Percentiles rank a stretch among this genome's conserved stretches.
These are phyloP conservation scores for Gyrodon tennesseensis DNA, from an alignment of 1,284 basidiomycete species.

Conservation along the genomic window DNA sequence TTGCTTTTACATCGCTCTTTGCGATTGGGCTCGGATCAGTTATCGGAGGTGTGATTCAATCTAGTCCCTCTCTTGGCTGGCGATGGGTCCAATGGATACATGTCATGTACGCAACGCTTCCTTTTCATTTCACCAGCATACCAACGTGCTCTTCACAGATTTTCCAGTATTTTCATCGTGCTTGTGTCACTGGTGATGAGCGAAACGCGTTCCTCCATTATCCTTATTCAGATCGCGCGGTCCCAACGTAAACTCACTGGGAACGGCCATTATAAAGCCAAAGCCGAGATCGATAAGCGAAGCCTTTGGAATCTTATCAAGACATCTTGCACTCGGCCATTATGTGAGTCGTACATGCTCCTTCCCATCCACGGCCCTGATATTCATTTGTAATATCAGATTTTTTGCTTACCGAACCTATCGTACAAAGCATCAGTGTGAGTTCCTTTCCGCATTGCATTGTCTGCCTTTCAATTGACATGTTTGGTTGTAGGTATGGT, in stretches of 20 bases:
- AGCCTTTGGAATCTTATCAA: conserved; percentile 59
- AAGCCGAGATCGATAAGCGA: conserved; percentile 62
- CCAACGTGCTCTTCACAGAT: conserved; percentile 40
- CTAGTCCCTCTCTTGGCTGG: conserved; percentile 55
- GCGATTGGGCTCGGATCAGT: conserved; percentile 57
- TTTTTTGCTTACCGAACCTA: conserved; percentile 71
- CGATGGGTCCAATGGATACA: conserved; percentile 69
- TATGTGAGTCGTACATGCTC: conserved; percentile 51
- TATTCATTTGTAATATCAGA: conserved; percentile 41
- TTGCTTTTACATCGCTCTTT: conserved; percentile 51
- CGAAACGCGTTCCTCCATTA: conserved; percentile 65
- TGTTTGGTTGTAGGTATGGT: conserved; percentile 58
- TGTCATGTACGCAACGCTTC: conserved; percentile 45
- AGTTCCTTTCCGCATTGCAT: conserved; percentile 30
- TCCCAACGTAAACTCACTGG: conserved; percentile 63
- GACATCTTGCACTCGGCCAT: conserved; percentile 66
- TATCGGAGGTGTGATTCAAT: conserved; percentile 58
- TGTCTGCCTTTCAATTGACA: conserved; percentile 2
- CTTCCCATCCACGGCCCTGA: conserved; percentile 12
- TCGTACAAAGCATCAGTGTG: conserved; percentile 73
- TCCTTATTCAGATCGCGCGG: conserved; percentile 61
- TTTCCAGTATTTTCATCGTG: conserved; percentile 50
- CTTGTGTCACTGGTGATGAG: conserved; percentile 54
- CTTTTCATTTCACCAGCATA: neutral
- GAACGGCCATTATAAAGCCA: conserved; percentile 60